Base-by-base conservation (phyloP, 2,329 filamentous ascomycete genomes). In the Aspergillus tubingensis region DNA sequence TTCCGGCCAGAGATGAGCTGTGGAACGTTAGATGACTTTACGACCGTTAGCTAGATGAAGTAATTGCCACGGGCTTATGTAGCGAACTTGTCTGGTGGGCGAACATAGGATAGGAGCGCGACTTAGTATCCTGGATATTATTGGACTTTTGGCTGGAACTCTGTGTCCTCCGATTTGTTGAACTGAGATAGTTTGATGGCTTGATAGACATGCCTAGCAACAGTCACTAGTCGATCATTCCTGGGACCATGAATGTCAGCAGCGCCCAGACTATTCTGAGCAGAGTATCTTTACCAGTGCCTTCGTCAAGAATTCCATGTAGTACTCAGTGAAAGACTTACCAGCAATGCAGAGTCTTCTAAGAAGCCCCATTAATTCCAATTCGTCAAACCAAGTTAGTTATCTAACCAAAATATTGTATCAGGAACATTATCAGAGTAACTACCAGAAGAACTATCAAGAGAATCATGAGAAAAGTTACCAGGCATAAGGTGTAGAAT, bases 1-100 rank as follows among this genome's bases (percentile, higher is more conserved):
- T 96, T 55, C 88, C 88, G n/a, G 60, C 87, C 11, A 77, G 76
- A 54, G 77, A 77, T 60, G 85, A 86, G 53, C 10, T 47, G 15
- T 19, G 17, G 5, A n/a, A 13, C 21, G 19, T 36, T 27, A 27
- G 3, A 17, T 44, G 19, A 23, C 17, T 11, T 21, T 44, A n/a
- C 41, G 8, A 10, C 2, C 4, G 6, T 43, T 43, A 17, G 39
- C 8, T 19, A 43, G 39, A 19, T 43, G 17, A 8, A 10, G 6
- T 8, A 19, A 19, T 10, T 8, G n/a, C 17, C 17, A 43, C 2
- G 17, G 17, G 19, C 17, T 5, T 10, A 8, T 2, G 11, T 43
- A 43, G 41, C 41, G 13, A 13, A 21, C 13, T 21, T 23, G 41
- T 10, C 41, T 23, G 41, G 13, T 44, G 2, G 11, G 11, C 32